A percentile compares a stretch with the other conserved stretches of the same genome.
phyloP scores from a whole-genome alignment of 2,329 filamentous ascomycete genomes.

The Xylariaceae sp. region DNA sequence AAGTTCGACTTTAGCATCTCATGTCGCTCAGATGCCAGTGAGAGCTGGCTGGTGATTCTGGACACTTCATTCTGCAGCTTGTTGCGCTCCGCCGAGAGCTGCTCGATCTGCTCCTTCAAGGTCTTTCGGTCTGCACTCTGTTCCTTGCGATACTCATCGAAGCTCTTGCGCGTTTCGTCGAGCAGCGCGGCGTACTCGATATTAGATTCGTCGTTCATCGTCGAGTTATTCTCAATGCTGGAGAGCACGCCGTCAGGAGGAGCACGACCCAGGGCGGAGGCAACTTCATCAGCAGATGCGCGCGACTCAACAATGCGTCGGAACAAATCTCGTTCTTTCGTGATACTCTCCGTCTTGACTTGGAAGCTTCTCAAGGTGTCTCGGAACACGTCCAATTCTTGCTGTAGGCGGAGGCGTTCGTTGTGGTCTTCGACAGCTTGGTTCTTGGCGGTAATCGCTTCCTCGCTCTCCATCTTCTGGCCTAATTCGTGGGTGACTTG shows the following conservation, averaged over 20 bases:
- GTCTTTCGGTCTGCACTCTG: constrained; percentile 77
- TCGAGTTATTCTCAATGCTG: constrained; percentile 57
- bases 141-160: constrained; percentile 86
- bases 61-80: constrained; percentile 79
- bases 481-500: constrained; percentile 81
- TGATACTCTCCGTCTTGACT: constrained; percentile 85
- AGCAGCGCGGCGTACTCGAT: constrained; percentile 73
- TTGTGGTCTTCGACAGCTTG: constrained; percentile 64
- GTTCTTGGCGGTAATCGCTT: constrained; percentile 67
- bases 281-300: constrained; percentile 58
- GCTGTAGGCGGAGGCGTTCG: constrained; percentile 70
- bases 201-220: constrained; percentile 49
- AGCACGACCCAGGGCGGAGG: constrained; percentile 70
- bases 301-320: constrained; percentile 83
- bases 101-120: constrained; percentile 80
- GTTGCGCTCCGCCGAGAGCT: constrained; percentile 77
- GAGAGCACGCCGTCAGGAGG: constrained; percentile 58
- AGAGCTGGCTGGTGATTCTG: constrained; percentile 75
- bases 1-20: constrained; percentile 90
- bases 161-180: constrained; percentile 84
- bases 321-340: constrained; percentile 97
- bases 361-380: constrained; percentile 83
- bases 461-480: constrained; percentile 86
- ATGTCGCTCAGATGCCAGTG: constrained; percentile 77
- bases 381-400: constrained; percentile 70